Conservation (phyloP, 2,329 filamentous ascomycete species). For the Trichophaea hybrida region DNA sequence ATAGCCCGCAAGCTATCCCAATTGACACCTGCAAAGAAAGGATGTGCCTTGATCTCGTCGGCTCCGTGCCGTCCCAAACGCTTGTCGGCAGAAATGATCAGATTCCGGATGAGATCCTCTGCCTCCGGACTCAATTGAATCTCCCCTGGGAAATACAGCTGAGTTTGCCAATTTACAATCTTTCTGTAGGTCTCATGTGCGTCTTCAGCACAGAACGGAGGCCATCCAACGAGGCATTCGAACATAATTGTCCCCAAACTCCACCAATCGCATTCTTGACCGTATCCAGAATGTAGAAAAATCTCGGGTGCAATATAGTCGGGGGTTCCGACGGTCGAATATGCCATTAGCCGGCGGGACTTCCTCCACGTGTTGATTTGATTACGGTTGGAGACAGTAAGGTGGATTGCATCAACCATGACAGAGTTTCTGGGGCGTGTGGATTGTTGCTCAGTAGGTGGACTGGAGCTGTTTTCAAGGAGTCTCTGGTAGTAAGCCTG, state of each 20-base stretch:
- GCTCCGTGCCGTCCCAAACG: constrained; percentile 77
- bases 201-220: constrained; percentile 95
- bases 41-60: constrained; percentile 81
- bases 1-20: constrained; percentile 89
- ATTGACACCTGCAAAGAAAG: constrained; percentile 93
- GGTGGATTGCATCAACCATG: constrained; percentile 91
- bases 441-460: constrained; percentile 36
- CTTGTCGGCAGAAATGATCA: constrained; percentile 87
- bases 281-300: constrained; percentile 91
- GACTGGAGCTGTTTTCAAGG: constrained; percentile 55
- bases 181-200: constrained; percentile 96
- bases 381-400: constrained; percentile 92
- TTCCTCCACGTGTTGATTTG: constrained; percentile 99
- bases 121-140: constrained; percentile 77
- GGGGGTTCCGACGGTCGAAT: constrained; percentile 93
- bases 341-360: constrained; percentile 86
- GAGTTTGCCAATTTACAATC: constrained; percentile 96
- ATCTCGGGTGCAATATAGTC: constrained; percentile 99
- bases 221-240: constrained; percentile 96
- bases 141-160: constrained; percentile 92
- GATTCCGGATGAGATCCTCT: constrained; percentile 79
- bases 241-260: constrained; percentile 99
- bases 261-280: constrained; percentile 98
- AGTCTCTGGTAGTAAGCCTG: constrained; percentile 98
- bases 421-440: constrained; percentile 80